Conservation (phyloP, 2,329 filamentous ascomycete genomes). For the Chaetomiaceae sp. region DNA sequence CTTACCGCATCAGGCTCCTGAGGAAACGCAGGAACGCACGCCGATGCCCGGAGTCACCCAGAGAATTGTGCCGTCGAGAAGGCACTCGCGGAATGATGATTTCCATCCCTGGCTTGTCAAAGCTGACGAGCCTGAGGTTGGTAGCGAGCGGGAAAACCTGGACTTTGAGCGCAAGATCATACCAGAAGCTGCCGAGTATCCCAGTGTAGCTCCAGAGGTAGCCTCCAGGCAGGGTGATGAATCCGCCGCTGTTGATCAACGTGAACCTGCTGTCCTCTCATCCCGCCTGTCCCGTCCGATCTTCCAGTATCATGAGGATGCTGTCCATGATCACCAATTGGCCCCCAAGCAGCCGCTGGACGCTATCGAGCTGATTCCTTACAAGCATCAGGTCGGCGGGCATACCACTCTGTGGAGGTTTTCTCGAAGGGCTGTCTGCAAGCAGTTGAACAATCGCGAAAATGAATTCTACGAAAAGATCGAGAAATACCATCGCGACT, state of each 20-base stretch:
- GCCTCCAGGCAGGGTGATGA: slow-evolving; percentile 33
- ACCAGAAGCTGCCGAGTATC: slow-evolving; percentile 22
- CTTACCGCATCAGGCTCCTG: slow-evolving; percentile 65
- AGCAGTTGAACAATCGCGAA: slow-evolving; percentile 95
- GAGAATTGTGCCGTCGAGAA: slow-evolving; percentile 21
- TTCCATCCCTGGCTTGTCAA: slow-evolving; percentile 56
- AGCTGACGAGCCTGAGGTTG: slow-evolving; percentile 47
- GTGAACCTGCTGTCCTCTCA: slow-evolving; percentile 34
- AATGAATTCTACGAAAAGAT: slow-evolving; percentile 99
- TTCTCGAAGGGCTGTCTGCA: slow-evolving; percentile 91
- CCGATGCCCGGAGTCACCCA: slow-evolving; percentile 20
- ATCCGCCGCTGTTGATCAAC: slow-evolving; percentile 40
- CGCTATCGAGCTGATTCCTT: slow-evolving; percentile 93
- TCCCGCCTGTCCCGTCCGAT: slow-evolving; percentile 36
- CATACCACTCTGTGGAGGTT: slow-evolving; percentile 97
- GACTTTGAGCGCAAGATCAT: slow-evolving; percentile 28
- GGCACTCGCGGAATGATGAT: slow-evolving; percentile 31
- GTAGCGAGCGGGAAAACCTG: slow-evolving; percentile 31
- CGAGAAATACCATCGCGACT: slow-evolving; percentile 82
- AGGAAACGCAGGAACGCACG: slow-evolving; percentile 33
- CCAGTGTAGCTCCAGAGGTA: slow-evolving; percentile 27
- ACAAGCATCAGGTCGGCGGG: slow-evolving; percentile 94
- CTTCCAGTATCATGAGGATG: slow-evolving; percentile 44
- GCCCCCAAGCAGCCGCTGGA: slow-evolving; percentile 63
- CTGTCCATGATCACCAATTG: slow-evolving; percentile 50